Evolutionary conservation across 2,329 filamentous ascomycete genomes (phyloP), one percentile per base, ranked within the genome.

Genomic region (Chalaropsis thielavioides): DNA sequence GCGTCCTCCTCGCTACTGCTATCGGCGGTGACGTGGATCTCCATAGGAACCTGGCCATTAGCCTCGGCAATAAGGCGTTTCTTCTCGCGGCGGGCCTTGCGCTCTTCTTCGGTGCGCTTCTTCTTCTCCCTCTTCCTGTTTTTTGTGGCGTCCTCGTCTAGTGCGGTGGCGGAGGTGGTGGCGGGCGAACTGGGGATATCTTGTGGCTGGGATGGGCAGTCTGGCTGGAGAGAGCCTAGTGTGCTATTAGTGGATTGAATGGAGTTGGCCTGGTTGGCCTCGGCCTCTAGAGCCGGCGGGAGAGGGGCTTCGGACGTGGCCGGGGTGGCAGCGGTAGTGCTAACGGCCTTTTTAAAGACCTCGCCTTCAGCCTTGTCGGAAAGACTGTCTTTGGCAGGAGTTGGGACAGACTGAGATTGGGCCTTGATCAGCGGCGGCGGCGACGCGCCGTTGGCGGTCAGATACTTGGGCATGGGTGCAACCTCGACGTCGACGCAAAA

Each of bases 401-500:
- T 62, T 11, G 27, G 43, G 38, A 46, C 24, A 27, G 17, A 13
- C 40, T 62, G 41, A 31, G 60, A 11, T 19, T 62, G 60, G 13
- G 13, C 24, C 60, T 44, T 44, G 10, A 19, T 13, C n/a, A 27
- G 44, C 22, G 22, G 31, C n/a, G 51, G 62, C 22, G 31, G 62
- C 10, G 40, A 51, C 2, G 22, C 22, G 17, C 79, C 79, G 2
- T 94, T 89, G 15, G 78, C 76, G 19, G 54, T 10, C 19, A 31
- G 38, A 70, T 95, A 94, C 70, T 84, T 86, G 27, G 92, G 90
- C 72, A 90, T 85, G 0, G 91, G 90, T 2, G 92, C 92, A 71
- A 99, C 95, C 74, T 99, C 94, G 3, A 99, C 92, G 72, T 99
- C 94, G 2, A 99, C 94, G 70, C 90, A 96, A 72, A 99, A 99